These are phyloP conservation scores for Solanum rostratum DNA, from an alignment of 257 asterid genomes.

Conservation along the genomic window DNA sequence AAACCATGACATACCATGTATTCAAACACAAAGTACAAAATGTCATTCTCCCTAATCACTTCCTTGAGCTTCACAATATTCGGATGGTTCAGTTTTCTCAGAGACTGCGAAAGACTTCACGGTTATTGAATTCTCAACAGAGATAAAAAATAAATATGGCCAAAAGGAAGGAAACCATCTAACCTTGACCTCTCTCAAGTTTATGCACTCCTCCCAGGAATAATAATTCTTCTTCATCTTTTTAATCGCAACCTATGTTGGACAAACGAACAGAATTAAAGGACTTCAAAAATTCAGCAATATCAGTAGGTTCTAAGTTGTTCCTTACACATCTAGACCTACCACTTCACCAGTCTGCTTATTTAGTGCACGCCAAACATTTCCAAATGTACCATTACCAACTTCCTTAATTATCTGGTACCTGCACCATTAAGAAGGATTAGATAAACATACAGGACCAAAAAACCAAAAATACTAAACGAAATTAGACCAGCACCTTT, in stretches of 20 bases:
- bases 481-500: conserved; percentile 37
- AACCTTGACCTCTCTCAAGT: conserved; percentile 96
- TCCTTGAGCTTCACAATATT: conserved; percentile 94
- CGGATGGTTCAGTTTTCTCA: conserved; percentile 89
- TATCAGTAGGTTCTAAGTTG: background rate
- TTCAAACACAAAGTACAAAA: conserved; percentile 66
- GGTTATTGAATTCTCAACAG: background rate
- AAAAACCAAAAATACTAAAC: background rate
- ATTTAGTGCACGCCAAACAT: conserved; percentile 90
- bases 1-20: conserved; percentile 58
- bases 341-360: conserved; percentile 97
- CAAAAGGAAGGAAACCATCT: conserved; percentile 5
- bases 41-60: conserved; percentile 77
- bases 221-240: conserved; percentile 87
- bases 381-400: conserved; percentile 95
- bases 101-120: conserved; percentile 40
- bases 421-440: conserved; percentile 27
- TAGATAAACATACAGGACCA: background rate
- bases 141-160: background rate
- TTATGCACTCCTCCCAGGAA: conserved; percentile 97
- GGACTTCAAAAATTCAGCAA: background rate
- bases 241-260: conserved; percentile 76
- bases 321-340: conserved; percentile 5
- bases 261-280: background rate
- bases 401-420: conserved; percentile 84